Evolutionary conservation across 768 basidiomycete species (phyloP).

Genomic region (Hysterangium stoloniferum): DNA sequence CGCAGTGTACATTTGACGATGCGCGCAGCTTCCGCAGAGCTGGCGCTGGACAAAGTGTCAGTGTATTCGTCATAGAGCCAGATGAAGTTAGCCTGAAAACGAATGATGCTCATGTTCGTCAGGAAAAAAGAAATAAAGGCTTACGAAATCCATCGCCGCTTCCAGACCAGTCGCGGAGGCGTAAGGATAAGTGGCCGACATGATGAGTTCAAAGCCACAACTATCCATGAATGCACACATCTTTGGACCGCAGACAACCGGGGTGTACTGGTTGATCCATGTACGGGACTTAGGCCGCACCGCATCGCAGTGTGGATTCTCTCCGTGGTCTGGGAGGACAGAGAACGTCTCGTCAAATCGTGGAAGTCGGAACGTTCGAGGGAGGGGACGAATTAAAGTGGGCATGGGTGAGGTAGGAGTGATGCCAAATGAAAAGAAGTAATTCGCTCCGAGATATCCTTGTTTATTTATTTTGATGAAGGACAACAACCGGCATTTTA

Average conservation of each 20-base stretch:
- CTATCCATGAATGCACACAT: slow-evolving; percentile 16
- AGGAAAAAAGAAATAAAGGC: not conserved
- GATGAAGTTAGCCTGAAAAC: slow-evolving; percentile 12
- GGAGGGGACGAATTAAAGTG: no score
- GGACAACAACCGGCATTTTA: no score
- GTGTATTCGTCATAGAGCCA: slow-evolving; percentile 17
- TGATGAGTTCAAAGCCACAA: slow-evolving; percentile 13
- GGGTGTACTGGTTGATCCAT: slow-evolving; percentile 13
- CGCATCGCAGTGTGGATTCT: not conserved
- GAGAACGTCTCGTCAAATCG: slow-evolving; percentile 11
- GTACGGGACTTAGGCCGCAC: slow-evolving; percentile 9
- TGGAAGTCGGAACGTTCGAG: slow-evolving; percentile 11
- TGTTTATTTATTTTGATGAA: no score
- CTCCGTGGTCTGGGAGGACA: slow-evolving; percentile 13
- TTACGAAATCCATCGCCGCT: slow-evolving; percentile 15
- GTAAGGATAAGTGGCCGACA: slow-evolving; percentile 13
- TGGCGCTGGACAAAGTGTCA: slow-evolving; percentile 11
- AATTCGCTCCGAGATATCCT: no score
- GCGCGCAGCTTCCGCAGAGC: slow-evolving; percentile 5
- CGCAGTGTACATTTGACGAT: slow-evolving; percentile 12
- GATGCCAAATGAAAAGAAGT: no score
- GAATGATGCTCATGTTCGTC: not conserved
- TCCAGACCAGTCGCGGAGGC: slow-evolving; percentile 10
- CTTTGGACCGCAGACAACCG: slow-evolving; percentile 13
- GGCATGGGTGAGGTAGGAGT: no score